phyloP scores from a whole-genome alignment of 129 eudicot species.

The Glebionis coronaria region DNA sequence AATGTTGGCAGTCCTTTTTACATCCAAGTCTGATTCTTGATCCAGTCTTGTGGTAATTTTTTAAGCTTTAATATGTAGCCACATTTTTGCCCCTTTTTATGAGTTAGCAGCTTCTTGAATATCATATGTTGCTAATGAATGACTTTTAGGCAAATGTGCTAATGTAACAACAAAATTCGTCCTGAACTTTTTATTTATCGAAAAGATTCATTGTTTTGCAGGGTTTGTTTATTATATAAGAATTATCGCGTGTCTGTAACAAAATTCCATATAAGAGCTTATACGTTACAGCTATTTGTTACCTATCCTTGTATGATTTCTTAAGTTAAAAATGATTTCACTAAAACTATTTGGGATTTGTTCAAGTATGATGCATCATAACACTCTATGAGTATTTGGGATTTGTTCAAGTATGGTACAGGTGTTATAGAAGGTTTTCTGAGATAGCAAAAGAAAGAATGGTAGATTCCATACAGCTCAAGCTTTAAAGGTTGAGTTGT shows the following conservation, averaged over 20 bases:
- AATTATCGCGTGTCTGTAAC: neutral
- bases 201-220: neutral
- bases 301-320: neutral
- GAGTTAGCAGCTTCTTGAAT: conserved; percentile 7
- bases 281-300: neutral
- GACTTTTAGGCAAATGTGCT: neutral
- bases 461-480: neutral
- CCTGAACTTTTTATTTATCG: no score
- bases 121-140: neutral
- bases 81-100: neutral
- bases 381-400: neutral
- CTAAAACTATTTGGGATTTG: neutral
- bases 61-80: neutral
- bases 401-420: conserved; percentile 5
- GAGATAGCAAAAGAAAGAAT: neutral
- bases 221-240: neutral
- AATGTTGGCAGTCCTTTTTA: neutral
- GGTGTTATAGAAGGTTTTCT: neutral
- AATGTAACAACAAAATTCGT: neutral
- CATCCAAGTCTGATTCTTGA: neutral
- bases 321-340: neutral
- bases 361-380: neutral
- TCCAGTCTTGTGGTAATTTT: conserved; percentile 2
- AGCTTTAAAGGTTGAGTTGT: conserved; percentile 11
- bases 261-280: neutral